Base-by-base conservation (phyloP, 2,329 filamentous ascomycete species). In the Fusarium sp. region DNA sequence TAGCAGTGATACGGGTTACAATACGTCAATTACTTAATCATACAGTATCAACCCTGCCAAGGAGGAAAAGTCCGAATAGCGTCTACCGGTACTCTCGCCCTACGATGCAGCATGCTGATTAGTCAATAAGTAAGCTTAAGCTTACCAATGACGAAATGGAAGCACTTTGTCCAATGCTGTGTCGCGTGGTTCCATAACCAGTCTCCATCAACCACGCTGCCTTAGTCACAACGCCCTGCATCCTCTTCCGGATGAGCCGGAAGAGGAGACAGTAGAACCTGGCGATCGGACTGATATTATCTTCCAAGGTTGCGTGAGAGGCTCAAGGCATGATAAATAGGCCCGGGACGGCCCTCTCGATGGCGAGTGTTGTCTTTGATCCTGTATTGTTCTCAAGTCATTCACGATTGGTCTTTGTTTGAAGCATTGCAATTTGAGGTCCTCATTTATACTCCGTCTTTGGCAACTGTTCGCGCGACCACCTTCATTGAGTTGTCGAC, bases 171-270 rank as follows among this genome's bases (percentile, higher is more conserved):
- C 54, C 60, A 69, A 60, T 66, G 45, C 39, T 50, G 21, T 73
- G 69, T 73, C 66, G 71, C 49, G 67, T 70, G 63, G 49, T 36
- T 51, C 60, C 44, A 63, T 56, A 58, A 47, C 60, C 58, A 69
- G 62, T 73, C 69, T 59, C 67, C 51, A 62, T 56, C 51, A 56
- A 62, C 64, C 67, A 69, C 64, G 58, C 57, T 56, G 44, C 39
- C 46, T 70, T 71, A 65, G 57, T 69, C 66, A 62, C 60, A 52
- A 62, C 59, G 49, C 65, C 71, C 63, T 71, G 62, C 70, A 60
- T 58, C 36, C 54, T 47, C 46, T 63, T 53, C 71, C 71, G 71
- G 71, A 57, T 63, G 51, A 65, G 60, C 71, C 71, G 71, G 67
- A 63, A 62, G 47, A 59, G 49, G 50, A 53, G 56, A 47, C 67